These are phyloP conservation scores for Asterophora lycoperdoides DNA, from an alignment of 768 basidiomycete genomes.

Conservation along the genomic window DNA sequence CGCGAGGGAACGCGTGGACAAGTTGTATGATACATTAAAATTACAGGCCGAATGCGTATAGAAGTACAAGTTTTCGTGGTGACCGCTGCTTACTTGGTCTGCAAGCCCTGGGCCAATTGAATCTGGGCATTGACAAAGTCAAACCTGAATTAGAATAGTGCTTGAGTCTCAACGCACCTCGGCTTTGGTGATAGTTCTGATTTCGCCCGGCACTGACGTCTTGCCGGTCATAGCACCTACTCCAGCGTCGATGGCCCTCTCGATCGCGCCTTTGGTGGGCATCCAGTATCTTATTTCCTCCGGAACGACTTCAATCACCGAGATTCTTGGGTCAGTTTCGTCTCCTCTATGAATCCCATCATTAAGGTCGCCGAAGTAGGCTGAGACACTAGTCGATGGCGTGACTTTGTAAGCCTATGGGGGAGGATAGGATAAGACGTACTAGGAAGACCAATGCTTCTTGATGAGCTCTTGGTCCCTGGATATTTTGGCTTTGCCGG, in stretches of 20 bases:
- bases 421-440: conserved; percentile 12
- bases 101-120: conserved; percentile 36
- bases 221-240: conserved; percentile 57
- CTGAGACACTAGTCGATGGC: conserved; percentile 42
- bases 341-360: conserved; percentile 86
- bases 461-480: conserved; percentile 61
- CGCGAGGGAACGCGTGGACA: not conserved
- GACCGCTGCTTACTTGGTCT: conserved; percentile 22
- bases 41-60: not conserved
- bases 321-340: conserved; percentile 71
- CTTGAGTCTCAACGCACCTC: conserved; percentile 52
- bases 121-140: conserved; percentile 29
- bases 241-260: conserved; percentile 57
- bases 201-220: conserved; percentile 65
- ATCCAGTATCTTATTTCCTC: conserved; percentile 82
- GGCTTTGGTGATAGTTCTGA: conserved; percentile 65
- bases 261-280: conserved; percentile 54
- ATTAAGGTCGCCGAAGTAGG: conserved; percentile 85
- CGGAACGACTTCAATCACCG: conserved; percentile 74
- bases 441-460: conserved; percentile 60
- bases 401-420: conserved; percentile 3
- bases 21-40: not conserved
- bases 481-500: conserved; percentile 65
- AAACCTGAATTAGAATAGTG: not conserved
- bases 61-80: not conserved